Base-by-base conservation (phyloP, 2,329 filamentous ascomycete species). In the Mariannaea elegans region DNA sequence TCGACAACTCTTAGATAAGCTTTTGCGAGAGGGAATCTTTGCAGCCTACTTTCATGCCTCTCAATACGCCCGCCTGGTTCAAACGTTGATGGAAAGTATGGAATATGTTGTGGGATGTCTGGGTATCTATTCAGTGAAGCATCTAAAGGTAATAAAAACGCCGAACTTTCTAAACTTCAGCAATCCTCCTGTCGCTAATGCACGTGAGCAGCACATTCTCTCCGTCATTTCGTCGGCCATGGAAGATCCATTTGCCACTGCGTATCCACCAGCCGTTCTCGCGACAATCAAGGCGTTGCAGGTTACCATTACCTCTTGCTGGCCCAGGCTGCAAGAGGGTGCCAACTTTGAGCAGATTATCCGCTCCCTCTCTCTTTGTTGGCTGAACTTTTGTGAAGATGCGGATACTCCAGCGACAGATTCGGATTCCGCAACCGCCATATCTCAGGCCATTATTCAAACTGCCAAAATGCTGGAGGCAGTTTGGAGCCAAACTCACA, bases 171-270 rank as follows among this genome's bases (percentile, higher is more conserved):
- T 24, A 32, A 36, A 6, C 10, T 45, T 54, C 58, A 6, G 19
- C 14, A 44, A 10, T 10, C 18, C 24, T 13, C 10, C 21, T 42
- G 27, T 34, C 16, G 21, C 56, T 66, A 57, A 68, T 52, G 62
- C 27, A 38, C n/a, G 24, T 32, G 18, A 49, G 48, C 58, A 91
- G 81, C 85, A 87, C 44, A 75, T 94, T 7, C 72, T 97, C 1
- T 87, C 90, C 0, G 80, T 94, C 63, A 75, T 92, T 9, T 86
- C 86, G 2, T 78, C 80, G 36, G 84, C 90, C 9, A 78, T 97
- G 52, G 82, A 85, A 2, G 87, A 93, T 69, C 88, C 91, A 0
- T 92, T 95, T 70, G 83, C 84, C 1, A 77, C 83, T 9, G 80
- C 82, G 1, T 80, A 85, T 62, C 78, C 83, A 1, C 76, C 80